Evolutionary conservation across 192 early-diverging fungal genomes (phyloP), one percentile per base, ranked within the genome.

Genomic region (Backusella macrospora): DNA sequence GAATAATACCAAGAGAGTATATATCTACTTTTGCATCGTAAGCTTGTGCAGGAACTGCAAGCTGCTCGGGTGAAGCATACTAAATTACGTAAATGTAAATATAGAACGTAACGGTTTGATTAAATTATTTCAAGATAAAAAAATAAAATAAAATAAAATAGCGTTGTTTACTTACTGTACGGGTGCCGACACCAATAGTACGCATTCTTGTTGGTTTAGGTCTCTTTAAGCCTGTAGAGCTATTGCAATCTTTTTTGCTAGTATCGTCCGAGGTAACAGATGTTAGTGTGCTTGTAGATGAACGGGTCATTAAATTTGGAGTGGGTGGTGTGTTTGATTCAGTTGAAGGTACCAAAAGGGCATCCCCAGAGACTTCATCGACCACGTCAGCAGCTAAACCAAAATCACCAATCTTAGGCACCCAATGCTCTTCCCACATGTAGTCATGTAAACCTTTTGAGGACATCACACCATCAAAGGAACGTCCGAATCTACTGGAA

Each of bases 341-440:
- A 2, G 43, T 7, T 14, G 62, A 62, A 21, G 74, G 44, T 16
- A 64, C 44, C 3, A 38, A 15, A 16, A 70, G 42, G 0, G 71
- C 63, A 13, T 82, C 78, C 13, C 45, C 55, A 18, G 62, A 15
- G 16, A 40, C 70, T 2, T 75, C 73, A 8, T 78, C 77, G 2
- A 88, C 76, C 45, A 87, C 78, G 46, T 84, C 80, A 8, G 95
- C 94, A 0, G 95, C 98, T 65, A 99, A 81, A 3, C 98, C 98
- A 86, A 99, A 99, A 76, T 99, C 98, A 5, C 98, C 98, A 79
- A 99, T 94, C 65, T 96, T 98, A 4, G 86, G 83, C 3, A 87
- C 76, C 76, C 85, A 79, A 5, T 65, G 69, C 29, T 90, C 90
- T 15, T 83, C 78, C 29, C 78, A 79, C 5, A 74, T 76, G 68